Percentiles rank a stretch among this genome's conserved stretches.
Conservation (phyloP, 148 eudicot species). For the Silene conica region DNA sequence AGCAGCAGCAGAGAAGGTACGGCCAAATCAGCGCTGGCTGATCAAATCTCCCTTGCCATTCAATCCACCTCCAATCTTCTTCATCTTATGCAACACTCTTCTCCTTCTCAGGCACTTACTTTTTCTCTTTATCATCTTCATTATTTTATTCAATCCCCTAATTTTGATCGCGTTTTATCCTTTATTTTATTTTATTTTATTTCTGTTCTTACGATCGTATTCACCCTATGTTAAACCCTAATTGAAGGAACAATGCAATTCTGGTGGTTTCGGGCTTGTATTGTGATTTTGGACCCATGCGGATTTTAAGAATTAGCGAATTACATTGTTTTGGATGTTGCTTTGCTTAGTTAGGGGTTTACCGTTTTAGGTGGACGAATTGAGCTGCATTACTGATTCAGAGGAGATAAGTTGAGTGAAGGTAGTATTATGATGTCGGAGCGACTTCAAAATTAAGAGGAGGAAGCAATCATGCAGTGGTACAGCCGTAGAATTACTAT, state of each 20-base stretch:
- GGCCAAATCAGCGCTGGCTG: conserved; percentile 53
- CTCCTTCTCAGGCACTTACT: conserved; percentile 66
- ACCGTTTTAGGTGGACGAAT: neutral
- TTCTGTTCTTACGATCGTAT: neutral
- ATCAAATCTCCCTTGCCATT: conserved; percentile 68
- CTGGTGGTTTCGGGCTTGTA: neutral
- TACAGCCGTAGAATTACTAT: no score
- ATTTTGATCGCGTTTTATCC: neutral
- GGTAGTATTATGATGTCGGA: neutral
- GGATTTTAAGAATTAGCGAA: no score
- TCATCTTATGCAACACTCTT: conserved; percentile 83
- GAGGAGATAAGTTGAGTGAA: neutral
- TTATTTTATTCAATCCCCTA: neutral
- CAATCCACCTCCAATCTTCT: conserved; percentile 92
- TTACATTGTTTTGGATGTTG: neutral
- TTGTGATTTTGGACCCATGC: no score
- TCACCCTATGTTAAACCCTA: neutral
- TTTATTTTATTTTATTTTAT: neutral
- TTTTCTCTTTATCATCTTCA: neutral
- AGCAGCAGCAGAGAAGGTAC: conserved; percentile 57
- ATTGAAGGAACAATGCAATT: neutral
- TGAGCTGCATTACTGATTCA: neutral
- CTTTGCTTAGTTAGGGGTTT: neutral
- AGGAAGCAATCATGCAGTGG: neutral
- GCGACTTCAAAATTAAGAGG: neutral